Evolutionary conservation across 2,329 filamentous ascomycete species (phyloP).

Genomic region (Cladobotryum mycophilum): DNA sequence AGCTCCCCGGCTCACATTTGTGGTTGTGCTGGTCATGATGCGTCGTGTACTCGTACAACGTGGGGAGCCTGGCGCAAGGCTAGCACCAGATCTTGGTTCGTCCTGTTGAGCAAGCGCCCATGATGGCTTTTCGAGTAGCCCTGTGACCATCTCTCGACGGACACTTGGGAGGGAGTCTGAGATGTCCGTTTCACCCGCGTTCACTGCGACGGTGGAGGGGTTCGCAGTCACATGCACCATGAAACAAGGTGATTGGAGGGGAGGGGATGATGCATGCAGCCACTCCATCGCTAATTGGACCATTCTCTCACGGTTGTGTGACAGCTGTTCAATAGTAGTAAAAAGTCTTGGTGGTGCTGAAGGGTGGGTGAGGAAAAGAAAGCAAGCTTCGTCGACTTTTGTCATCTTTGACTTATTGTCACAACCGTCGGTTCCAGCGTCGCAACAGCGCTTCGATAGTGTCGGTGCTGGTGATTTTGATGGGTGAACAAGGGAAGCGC

Average conservation of each 20-base stretch:
- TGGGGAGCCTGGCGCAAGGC: neutral
- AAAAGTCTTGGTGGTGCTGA: neutral
- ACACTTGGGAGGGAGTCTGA: neutral
- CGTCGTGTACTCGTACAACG: neutral
- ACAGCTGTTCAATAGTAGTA: constrained; percentile 3
- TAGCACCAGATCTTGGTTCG: neutral
- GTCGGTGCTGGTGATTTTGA: constrained; percentile 4
- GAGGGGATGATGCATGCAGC: constrained; percentile 3
- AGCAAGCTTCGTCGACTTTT: neutral
- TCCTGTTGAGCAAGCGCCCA: neutral
- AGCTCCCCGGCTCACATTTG: too few relatives aligned
- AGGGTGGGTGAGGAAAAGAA: neutral
- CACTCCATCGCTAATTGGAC: constrained; percentile 8
- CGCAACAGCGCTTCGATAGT: constrained; percentile 6
- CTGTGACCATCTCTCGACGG: constrained; percentile 8
- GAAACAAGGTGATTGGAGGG: constrained; percentile 1
- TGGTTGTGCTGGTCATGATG: neutral
- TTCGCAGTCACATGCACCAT: constrained; percentile 9
- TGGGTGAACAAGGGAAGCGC: constrained; percentile 7
- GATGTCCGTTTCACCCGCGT: neutral
- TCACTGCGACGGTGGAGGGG: constrained; percentile 1
- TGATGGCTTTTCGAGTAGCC: neutral
- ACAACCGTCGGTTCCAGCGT: constrained; percentile 8
- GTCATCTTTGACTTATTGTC: constrained; percentile 1
- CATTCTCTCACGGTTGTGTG: neutral